Base-by-base conservation (phyloP, 2,329 filamentous ascomycete species). In the Botrytis cinerea region DNA sequence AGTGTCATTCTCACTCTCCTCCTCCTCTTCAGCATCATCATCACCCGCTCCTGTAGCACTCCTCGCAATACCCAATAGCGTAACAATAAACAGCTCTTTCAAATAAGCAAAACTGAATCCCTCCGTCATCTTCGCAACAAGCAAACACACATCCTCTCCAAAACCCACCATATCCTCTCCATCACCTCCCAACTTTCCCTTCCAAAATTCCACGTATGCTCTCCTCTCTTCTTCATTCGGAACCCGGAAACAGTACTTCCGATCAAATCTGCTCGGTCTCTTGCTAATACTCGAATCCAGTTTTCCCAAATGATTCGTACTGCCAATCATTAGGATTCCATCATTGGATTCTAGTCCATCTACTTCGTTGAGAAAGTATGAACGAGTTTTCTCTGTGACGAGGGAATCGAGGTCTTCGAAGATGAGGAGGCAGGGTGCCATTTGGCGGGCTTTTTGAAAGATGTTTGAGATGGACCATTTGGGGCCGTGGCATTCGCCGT, bases 301-400 rank as follows among this genome's bases (percentile, higher is more conserved):
- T 1, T 86, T 84, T 54, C 92, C 89, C 6, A 93, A 84, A 76
- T 89, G 86, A 78, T 92, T 92, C 0, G 90, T 92, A 57, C 86
- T 89, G 35, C 88, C 90, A 28, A 92, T 84, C 83, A 93, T 91
- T 76, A 92, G 87, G 69, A 93, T 92, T 16, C 91, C 91, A 75
- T 93, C 89, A 75, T 93, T 93, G 75, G 85, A 86, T 77, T 88
- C 87, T 14, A 93, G 85, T 0, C 91, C 91, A 76, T 93, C 91
- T 2, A 93, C 88, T 80, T 93, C 90, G 78, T 93, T 93, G 64
- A 93, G 84, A 81, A 93, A 93, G 82, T 92, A 93, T 69, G 87
- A 89, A 28, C 91, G 85, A 8, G 90, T 87, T 3, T 80, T 76
- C 68, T 90, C 86, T 6, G 85, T 86, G 54, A 93, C 87, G 38